Conservation (phyloP, 2,329 filamentous ascomycete genomes). For the Hymenoscyphus salicellus region DNA sequence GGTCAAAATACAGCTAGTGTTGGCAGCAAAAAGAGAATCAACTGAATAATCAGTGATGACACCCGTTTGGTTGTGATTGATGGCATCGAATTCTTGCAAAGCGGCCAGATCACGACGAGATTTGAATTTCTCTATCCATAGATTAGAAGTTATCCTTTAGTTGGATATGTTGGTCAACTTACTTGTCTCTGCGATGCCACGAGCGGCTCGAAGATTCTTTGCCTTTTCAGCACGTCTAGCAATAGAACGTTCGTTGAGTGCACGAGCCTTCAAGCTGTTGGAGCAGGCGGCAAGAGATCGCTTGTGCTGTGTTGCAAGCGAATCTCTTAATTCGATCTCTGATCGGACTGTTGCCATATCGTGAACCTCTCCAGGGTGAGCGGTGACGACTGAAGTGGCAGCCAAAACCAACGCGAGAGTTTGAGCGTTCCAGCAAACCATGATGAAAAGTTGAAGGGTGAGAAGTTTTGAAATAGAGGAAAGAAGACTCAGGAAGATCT, state of each 20-base stretch:
- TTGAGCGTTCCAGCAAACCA: too few species aligned
- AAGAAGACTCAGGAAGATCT: too few species aligned
- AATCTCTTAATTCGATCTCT: not conserved
- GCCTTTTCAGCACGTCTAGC: not conserved
- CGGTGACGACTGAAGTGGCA: not conserved
- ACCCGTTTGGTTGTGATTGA: conserved; percentile 23
- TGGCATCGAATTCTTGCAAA: not conserved
- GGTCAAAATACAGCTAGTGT: conserved; percentile 47
- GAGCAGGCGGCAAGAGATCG: not conserved
- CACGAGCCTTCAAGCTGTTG: not conserved
- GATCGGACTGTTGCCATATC: not conserved
- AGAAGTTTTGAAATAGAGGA: too few species aligned
- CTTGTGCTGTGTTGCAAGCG: not conserved
- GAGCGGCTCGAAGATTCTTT: not conserved
- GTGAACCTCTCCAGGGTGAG: not conserved
- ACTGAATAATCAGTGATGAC: conserved; percentile 38
- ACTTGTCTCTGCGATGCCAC: not conserved
- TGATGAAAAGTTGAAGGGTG: too few species aligned
- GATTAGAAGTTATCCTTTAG: too few species aligned
- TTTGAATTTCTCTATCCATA: not conserved
- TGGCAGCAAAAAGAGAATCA: conserved; percentile 41
- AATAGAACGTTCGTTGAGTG: not conserved
- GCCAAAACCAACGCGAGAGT: not conserved
- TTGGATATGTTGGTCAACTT: not conserved
- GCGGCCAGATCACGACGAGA: not conserved